A percentile compares a stretch with the other conserved stretches of the same genome.
phyloP scores from a whole-genome alignment of 345 rosid species.

The Stellera chamaejasme region DNA sequence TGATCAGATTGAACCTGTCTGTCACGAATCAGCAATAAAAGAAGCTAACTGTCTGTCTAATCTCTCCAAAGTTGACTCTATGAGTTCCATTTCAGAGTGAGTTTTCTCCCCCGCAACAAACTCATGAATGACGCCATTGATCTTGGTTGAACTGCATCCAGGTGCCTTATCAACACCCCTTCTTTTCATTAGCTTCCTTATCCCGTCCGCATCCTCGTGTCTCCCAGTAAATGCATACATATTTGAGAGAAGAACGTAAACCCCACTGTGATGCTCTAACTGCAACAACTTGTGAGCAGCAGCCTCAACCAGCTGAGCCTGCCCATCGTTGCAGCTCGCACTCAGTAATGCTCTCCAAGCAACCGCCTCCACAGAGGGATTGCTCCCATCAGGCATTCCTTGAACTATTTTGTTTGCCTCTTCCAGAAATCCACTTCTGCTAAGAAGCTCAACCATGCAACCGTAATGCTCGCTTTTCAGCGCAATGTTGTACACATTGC shows the following conservation, averaged over 20 bases:
- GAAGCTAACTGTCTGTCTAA: constrained; percentile 17
- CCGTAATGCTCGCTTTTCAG: constrained; percentile 30
- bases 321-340: constrained; percentile 18
- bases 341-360: constrained; percentile 36
- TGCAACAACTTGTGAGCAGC: constrained; percentile 28
- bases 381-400: constrained; percentile 20
- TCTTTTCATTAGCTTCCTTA: constrained; percentile 25
- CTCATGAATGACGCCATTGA: constrained; percentile 19
- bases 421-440: constrained; percentile 22
- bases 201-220: constrained; percentile 24
- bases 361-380: constrained; percentile 24
- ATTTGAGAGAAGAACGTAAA: constrained; percentile 24
- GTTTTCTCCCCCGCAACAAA: constrained; percentile 29
- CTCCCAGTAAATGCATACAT: constrained; percentile 22
- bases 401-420: constrained; percentile 21
- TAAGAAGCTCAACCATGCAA: constrained; percentile 24
- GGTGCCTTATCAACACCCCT: constrained; percentile 28
- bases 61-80: constrained; percentile 18
- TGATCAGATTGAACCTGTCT: no score
- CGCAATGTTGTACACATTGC: constrained; percentile 15
- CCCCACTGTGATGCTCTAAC: constrained; percentile 30
- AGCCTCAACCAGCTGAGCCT: constrained; percentile 19
- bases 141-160: constrained; percentile 32
- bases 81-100: constrained; percentile 16
- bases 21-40: background rate